Percentiles rank a stretch among this genome's conserved stretches.
Conservation (phyloP, 257 asterid genomes). For the Paraleonurus japonicus region DNA sequence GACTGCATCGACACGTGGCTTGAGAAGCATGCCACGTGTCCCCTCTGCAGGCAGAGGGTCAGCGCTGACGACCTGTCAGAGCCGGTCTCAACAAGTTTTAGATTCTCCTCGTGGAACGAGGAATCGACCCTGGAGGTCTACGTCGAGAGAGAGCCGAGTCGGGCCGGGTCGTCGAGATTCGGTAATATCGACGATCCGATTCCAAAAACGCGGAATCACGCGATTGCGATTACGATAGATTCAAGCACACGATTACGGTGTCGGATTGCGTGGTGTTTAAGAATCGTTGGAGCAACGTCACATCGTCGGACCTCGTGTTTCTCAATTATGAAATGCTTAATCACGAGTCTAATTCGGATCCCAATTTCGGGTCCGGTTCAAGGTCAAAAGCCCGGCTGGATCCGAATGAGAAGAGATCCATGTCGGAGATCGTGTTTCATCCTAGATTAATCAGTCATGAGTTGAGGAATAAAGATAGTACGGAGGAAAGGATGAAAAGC, state of each 20-base stretch:
- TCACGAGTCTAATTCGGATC: conserved; percentile 24
- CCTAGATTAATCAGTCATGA: conserved; percentile 59
- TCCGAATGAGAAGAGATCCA: conserved; percentile 46
- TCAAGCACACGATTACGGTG: conserved; percentile 48
- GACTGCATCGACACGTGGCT: conserved; percentile 67
- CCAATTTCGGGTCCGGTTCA: neutral
- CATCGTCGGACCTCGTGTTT: conserved; percentile 59
- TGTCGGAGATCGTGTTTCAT: conserved; percentile 69
- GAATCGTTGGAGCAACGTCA: conserved; percentile 65
- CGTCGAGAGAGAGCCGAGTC: conserved; percentile 43
- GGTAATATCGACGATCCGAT: no score
- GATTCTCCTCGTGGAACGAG: no score
- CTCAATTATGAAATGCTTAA: conserved; percentile 51
- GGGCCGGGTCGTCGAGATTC: conserved; percentile 43
- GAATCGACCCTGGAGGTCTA: conserved; percentile 38
- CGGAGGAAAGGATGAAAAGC: conserved; percentile 42
- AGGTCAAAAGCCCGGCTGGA: conserved; percentile 7
- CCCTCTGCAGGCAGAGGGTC: conserved; percentile 54
- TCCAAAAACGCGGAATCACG: no score
- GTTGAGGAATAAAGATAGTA: neutral
- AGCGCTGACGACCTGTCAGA: conserved; percentile 37
- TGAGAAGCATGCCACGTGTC: conserved; percentile 65
- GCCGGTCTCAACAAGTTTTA: conserved; percentile 35
- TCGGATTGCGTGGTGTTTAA: conserved; percentile 40
- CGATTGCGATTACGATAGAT: no score